Base-by-base conservation (phyloP, 768 basidiomycete genomes). In the Auriscalpium vulgare region DNA sequence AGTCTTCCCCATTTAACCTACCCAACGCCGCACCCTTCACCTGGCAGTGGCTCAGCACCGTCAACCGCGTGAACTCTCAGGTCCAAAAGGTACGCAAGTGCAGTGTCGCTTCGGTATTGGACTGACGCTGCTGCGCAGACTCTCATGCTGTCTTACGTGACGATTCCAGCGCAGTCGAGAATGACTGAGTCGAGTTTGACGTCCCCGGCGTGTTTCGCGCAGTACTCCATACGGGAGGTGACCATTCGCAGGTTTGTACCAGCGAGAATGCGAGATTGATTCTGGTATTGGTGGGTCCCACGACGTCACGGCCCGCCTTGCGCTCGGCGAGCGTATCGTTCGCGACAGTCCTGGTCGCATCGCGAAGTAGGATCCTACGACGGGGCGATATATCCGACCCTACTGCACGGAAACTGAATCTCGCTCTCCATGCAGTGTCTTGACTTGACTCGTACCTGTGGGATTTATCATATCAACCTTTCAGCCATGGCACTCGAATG, bases 21-120 rank as follows among this genome's bases (percentile, higher is more conserved):
- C 79, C 80, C 56, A 88, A 91, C 54, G 71, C 80, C 2, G 72
- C 79, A 17, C 88, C 89, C 2, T 89, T 91, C 65, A 75, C 85
- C 10, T 99, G 97, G 97, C 81, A 90, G 11, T 97, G 94, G 95
- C 79, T 99, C 34, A 93, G 91, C 70, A 99, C 97, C 1, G 81
- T 99, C 59, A 98, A 97, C 67, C 84, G 97, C 38, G 95, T 97
- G 11, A 97, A 95, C 68, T 85, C 91, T 0, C 93, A 97, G 67
- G 95, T 98, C 4, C 92, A 94, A 72, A 99, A 99, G 83, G 95
- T 91, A 21, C 23, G 61, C 56, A 16, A 17, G 16, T 43, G 37
- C 51, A 36, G 11, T 37, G 40, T 35, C 35, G 3, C n/a, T 48
- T 2, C 11, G 13, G 3, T 38, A 13, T 10, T 43, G 36, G 35